Conservation (phyloP, 805 yeast species). For the Phaffomyces thermotolerans region DNA sequence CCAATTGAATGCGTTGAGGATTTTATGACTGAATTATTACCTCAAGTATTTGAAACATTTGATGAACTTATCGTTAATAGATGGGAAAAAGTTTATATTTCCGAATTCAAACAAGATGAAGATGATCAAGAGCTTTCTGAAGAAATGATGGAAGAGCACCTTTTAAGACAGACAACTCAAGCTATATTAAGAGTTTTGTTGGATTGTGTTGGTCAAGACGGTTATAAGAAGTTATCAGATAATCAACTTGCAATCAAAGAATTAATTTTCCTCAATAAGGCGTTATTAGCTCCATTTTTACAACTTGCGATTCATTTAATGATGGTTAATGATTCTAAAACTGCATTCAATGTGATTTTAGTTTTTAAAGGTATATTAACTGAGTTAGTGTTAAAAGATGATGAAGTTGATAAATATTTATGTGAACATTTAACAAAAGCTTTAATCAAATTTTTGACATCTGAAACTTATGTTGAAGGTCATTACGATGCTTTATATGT, state of each 20-base stretch:
- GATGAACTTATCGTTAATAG: slow-evolving; percentile 65
- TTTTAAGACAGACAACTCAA: slow-evolving; percentile 86
- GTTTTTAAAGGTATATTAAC: slow-evolving; percentile 68
- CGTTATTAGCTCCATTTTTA: slow-evolving; percentile 70
- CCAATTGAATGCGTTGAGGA: slow-evolving; percentile 60
- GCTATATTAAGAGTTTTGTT: slow-evolving; percentile 81
- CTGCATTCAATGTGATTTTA: slow-evolving; percentile 84
- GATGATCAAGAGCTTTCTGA: slow-evolving; percentile 83
- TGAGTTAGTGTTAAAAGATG: slow-evolving; percentile 60
- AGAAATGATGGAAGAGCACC: slow-evolving; percentile 97
- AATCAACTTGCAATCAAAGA: slow-evolving; percentile 61
- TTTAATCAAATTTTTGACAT: slow-evolving; percentile 57
- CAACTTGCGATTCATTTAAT: slow-evolving; percentile 70
- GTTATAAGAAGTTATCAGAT: slow-evolving; percentile 39
- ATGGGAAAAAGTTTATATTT: slow-evolving; percentile 63
- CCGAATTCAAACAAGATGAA: slow-evolving; percentile 30
- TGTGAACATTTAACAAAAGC: slow-evolving; percentile 61
- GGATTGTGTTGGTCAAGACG: slow-evolving; percentile 79
- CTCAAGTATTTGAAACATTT: slow-evolving; percentile 63
- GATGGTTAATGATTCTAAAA: slow-evolving; percentile 80
- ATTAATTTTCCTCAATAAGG: slow-evolving; percentile 55
- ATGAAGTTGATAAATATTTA: slow-evolving; percentile 61
- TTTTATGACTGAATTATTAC: slow-evolving; percentile 74
- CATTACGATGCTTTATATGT: slow-evolving; percentile 91
- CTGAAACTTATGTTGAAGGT: slow-evolving; percentile 75